A percentile compares a stretch with the other conserved stretches of the same genome.
Conservation (phyloP, 2,329 filamentous ascomycete genomes). For the Cladosporium sp. region DNA sequence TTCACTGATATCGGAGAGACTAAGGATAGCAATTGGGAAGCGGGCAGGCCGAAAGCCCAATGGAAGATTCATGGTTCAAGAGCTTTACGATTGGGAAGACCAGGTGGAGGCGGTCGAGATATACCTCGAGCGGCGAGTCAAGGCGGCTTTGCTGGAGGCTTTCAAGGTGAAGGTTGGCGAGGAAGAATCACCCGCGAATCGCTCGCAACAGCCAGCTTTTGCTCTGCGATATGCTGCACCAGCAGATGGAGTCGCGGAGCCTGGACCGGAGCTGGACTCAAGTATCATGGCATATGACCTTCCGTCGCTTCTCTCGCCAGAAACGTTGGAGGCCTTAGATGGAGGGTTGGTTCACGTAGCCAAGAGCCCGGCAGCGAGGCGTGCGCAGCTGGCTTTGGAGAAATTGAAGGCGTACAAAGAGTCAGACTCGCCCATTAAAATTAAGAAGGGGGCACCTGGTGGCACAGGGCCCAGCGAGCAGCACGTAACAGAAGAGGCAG, state of each 20-base stretch:
- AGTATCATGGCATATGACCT: neutral
- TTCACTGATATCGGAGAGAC: constrained; percentile 10
- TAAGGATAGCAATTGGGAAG: constrained; percentile 11
- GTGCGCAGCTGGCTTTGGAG: neutral
- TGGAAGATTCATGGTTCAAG: neutral
- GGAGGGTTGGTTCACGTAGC: neutral
- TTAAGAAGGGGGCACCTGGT: too few species aligned
- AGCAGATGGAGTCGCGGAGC: too few species aligned
- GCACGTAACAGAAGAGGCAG: too few species aligned
- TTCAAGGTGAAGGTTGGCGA: neutral
- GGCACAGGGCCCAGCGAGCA: too few species aligned
- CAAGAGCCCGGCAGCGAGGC: neutral
- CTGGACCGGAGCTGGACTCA: neutral
- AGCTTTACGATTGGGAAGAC: constrained; percentile 2
- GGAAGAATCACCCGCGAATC: neutral
- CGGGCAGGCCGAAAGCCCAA: neutral
- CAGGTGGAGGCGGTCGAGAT: neutral
- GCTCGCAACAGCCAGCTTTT: neutral
- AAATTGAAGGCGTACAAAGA: constrained; percentile 1
- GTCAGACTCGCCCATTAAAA: neutral
- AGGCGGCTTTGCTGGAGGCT: neutral
- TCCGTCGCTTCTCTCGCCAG: neutral
- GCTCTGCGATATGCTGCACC: neutral
- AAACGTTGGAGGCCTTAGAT: neutral
- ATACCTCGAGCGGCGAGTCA: neutral